phyloP scores from a whole-genome alignment of 768 basidiomycete species.

The Boletus rubroflammeus region DNA sequence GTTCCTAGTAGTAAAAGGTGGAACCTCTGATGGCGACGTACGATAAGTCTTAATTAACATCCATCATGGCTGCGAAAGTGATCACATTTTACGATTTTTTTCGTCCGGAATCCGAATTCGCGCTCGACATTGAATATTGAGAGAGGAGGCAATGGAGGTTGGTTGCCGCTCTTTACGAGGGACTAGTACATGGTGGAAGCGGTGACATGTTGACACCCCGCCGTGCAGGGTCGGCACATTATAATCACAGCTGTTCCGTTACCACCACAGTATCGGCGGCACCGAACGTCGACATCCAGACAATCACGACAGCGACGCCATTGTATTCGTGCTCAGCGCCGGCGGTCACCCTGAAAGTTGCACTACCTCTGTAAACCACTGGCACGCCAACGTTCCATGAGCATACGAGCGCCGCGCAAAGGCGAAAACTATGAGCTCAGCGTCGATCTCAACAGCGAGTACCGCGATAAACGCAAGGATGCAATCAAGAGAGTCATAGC shows the following conservation, averaged over 20 bases:
- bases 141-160: background rate
- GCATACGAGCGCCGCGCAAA: slow-evolving; percentile 58
- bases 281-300: background rate
- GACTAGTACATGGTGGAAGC: background rate
- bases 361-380: background rate
- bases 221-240: background rate
- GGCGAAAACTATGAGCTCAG: slow-evolving; percentile 98
- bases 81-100: background rate
- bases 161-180: too few species aligned
- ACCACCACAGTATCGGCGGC: background rate
- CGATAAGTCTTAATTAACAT: background rate
- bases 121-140: background rate
- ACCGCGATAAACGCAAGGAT: slow-evolving; percentile 93
- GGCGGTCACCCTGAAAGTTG: background rate
- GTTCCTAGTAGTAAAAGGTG: too few species aligned
- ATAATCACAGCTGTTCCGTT: background rate
- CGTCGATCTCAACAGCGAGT: slow-evolving; percentile 95
- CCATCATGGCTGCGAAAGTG: background rate
- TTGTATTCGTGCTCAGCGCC: background rate
- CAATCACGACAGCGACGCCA: background rate
- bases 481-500: slow-evolving; percentile 98
- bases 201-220: background rate
- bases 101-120: background rate
- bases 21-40: background rate
- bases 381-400: slow-evolving; percentile 29